Conservation (phyloP, 2,329 filamentous ascomycete genomes). For the Bipolaris gigantea region DNA sequence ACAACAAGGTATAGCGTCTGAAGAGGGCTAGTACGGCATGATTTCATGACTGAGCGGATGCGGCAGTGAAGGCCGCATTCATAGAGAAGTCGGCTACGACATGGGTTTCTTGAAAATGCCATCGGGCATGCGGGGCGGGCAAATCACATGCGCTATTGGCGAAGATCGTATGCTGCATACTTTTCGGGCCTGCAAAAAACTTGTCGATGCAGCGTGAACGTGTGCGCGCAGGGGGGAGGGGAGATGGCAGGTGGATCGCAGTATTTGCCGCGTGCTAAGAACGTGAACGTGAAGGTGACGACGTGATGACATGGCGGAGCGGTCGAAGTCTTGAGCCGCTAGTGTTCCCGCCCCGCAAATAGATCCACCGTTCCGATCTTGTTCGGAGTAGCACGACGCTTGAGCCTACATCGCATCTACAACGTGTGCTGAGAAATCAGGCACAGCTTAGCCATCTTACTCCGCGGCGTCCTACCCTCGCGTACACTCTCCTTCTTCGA, state of each 20-base stretch:
- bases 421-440: slow-evolving; percentile 16
- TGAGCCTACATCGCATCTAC: slow-evolving; percentile 4
- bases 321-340: slow-evolving; percentile 26
- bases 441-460: slow-evolving; percentile 4
- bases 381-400: slow-evolving; percentile 6
- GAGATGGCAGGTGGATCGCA: not conserved
- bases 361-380: not conserved
- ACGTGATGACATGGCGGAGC: slow-evolving; percentile 36
- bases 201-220: slow-evolving; percentile 19
- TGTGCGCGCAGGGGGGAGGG: slow-evolving; percentile 18
- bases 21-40: slow-evolving; percentile 25
- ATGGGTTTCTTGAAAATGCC: slow-evolving; percentile 19
- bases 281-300: too few species aligned
- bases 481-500: too few species aligned
- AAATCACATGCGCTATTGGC: slow-evolving; percentile 14
- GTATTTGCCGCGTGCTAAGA: slow-evolving; percentile 18
- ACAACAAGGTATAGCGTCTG: slow-evolving; percentile 18
- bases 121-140: slow-evolving; percentile 14
- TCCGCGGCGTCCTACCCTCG: slow-evolving; percentile 11
- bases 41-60: slow-evolving; percentile 42
- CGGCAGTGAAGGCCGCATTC: slow-evolving; percentile 25
- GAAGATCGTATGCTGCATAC: slow-evolving; percentile 9
- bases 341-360: slow-evolving; percentile 13
- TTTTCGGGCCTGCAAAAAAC: slow-evolving; percentile 5
- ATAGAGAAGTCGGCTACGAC: slow-evolving; percentile 23